These are phyloP conservation scores for Curvularia sp. DNA, from an alignment of 2,329 filamentous ascomycete species.

Conservation along the genomic window DNA sequence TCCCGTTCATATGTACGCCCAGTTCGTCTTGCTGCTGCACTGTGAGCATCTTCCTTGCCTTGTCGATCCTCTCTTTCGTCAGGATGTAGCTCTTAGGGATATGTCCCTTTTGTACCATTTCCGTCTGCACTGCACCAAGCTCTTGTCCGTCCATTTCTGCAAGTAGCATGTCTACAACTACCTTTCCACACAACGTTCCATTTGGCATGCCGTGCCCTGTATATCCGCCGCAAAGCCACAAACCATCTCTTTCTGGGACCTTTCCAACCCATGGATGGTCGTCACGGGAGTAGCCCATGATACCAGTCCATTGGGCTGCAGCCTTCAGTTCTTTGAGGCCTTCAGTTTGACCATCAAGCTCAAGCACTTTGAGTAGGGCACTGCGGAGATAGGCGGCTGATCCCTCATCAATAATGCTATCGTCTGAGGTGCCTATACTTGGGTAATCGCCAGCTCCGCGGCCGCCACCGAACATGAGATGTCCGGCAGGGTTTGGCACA, in stretches of 20 bases:
- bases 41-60: constrained; percentile 40
- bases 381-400: constrained; percentile 64
- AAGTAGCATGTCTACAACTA: constrained; percentile 67
- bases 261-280: constrained; percentile 72
- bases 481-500: constrained; percentile 55
- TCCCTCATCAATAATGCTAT: constrained; percentile 63
- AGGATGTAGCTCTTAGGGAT: constrained; percentile 50
- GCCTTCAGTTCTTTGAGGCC: constrained; percentile 56
- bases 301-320: constrained; percentile 71
- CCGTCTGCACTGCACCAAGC: constrained; percentile 31
- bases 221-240: constrained; percentile 72
- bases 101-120: constrained; percentile 44
- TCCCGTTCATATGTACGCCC: constrained; percentile 37
- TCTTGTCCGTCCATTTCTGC: constrained; percentile 46
- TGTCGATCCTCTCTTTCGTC: constrained; percentile 44
- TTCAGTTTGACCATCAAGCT: constrained; percentile 45
- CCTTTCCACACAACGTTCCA: constrained; percentile 70
- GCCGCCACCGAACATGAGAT: constrained; percentile 76
- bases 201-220: constrained; percentile 80
- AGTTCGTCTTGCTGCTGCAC: constrained; percentile 44
- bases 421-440: constrained; percentile 65
- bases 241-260: constrained; percentile 64
- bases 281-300: constrained; percentile 76
- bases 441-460: constrained; percentile 58
- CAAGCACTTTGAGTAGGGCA: constrained; percentile 49